phyloP scores from a whole-genome alignment of 768 basidiomycete species.

The Boletus sp. region DNA sequence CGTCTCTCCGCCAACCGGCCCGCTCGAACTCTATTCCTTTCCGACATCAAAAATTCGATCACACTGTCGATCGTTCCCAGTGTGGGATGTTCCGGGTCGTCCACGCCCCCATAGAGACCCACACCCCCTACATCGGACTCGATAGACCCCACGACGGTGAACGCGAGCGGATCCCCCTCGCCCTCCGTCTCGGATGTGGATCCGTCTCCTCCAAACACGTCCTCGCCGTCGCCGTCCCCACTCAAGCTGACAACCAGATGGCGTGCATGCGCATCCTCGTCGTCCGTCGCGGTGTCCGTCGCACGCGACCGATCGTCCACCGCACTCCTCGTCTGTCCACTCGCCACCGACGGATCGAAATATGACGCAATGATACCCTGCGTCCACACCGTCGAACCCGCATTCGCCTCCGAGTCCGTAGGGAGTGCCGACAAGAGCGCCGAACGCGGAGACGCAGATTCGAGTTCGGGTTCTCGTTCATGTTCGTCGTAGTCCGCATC shows the following conservation, averaged over 20 bases:
- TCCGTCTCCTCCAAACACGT: constrained; percentile 9
- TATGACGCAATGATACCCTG: constrained; percentile 59
- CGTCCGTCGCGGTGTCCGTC: constrained; percentile 20
- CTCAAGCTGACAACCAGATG: background rate
- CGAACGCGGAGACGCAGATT: constrained; percentile 30
- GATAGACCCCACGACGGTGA: constrained; percentile 29
- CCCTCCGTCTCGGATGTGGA: constrained; percentile 41
- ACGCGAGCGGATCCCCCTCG: constrained; percentile 26
- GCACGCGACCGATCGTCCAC: constrained; percentile 28
- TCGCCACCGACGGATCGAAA: constrained; percentile 38
- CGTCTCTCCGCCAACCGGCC: constrained; percentile 30
- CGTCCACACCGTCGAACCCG: constrained; percentile 65
- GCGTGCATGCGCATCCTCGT: constrained; percentile 4
- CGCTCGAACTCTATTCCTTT: constrained; percentile 59
- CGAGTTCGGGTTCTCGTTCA: constrained; percentile 19
- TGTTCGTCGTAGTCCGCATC: constrained; percentile 19
- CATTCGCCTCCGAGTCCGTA: constrained; percentile 39
- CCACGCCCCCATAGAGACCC: constrained; percentile 23
- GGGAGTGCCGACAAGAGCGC: constrained; percentile 22
- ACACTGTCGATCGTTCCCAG: constrained; percentile 73
- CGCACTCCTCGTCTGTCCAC: constrained; percentile 24
- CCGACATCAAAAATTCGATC: constrained; percentile 71
- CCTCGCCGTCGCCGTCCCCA: constrained; percentile 5
- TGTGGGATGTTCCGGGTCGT: constrained; percentile 52
- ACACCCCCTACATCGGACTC: constrained; percentile 21